A percentile compares a stretch with the other conserved stretches of the same genome.
These are phyloP conservation scores for Penicillium sp. DNA, from an alignment of 2,329 filamentous ascomycete genomes.

Conservation along the genomic window DNA sequence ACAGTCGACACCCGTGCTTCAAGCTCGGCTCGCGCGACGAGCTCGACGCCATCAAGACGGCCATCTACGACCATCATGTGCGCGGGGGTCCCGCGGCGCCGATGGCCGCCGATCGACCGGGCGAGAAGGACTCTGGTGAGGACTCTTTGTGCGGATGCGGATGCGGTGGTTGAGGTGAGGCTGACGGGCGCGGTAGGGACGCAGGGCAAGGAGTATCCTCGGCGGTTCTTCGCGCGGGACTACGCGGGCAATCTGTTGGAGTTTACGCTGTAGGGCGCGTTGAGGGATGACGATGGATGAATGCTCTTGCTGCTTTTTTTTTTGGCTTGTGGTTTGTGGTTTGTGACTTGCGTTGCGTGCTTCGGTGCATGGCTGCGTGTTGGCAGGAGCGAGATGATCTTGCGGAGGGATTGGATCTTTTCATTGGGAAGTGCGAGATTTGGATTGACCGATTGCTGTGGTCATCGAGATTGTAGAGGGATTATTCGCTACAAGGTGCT, in stretches of 20 bases:
- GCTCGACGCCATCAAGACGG: slow-evolving; percentile 48
- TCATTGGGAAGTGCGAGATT: too few relatives aligned
- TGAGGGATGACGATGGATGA: background rate
- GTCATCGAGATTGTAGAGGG: too few relatives aligned
- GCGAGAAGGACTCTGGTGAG: slow-evolving; percentile 45
- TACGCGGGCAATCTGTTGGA: slow-evolving; percentile 56
- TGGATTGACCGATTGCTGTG: too few relatives aligned
- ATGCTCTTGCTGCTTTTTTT: background rate
- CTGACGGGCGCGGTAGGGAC: slow-evolving; percentile 36
- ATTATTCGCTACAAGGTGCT: too few relatives aligned
- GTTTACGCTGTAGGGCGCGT: slow-evolving; percentile 46
- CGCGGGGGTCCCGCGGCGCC: slow-evolving; percentile 52
- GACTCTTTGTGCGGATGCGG: slow-evolving; percentile 3
- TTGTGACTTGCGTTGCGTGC: too few relatives aligned
- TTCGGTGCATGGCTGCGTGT: too few relatives aligned
- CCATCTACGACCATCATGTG: slow-evolving; percentile 53
- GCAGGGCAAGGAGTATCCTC: slow-evolving; percentile 59
- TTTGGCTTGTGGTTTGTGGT: too few relatives aligned
- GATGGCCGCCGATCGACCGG: slow-evolving; percentile 55
- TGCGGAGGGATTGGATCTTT: too few relatives aligned
- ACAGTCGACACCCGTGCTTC: slow-evolving; percentile 60
- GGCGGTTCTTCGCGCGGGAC: slow-evolving; percentile 61
- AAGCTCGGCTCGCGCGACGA: slow-evolving; percentile 49
- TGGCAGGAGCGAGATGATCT: too few relatives aligned
- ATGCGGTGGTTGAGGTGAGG: background rate